Conservation (phyloP, 83 land plant species). For the Picea abies region DNA sequence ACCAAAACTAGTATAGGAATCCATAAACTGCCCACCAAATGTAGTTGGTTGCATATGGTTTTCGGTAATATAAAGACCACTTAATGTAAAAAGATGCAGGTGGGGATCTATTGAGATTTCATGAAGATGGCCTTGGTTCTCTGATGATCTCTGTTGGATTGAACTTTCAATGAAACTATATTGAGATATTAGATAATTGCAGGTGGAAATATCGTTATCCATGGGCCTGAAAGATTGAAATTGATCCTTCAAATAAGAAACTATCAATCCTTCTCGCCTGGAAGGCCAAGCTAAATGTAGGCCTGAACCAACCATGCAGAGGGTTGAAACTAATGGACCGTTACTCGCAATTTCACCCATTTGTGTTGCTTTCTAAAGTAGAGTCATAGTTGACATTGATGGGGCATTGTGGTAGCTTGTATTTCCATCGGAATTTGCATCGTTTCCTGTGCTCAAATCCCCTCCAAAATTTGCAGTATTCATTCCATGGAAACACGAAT, state of each 20-base stretch:
- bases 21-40: slow-evolving; percentile 5
- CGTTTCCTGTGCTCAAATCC: background rate
- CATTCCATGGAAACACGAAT: background rate
- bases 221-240: background rate
- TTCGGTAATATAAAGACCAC: background rate
- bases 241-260: background rate
- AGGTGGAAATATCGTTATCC: background rate
- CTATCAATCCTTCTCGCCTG: background rate
- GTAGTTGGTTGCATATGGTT: background rate
- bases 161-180: background rate
- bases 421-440: background rate
- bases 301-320: slow-evolving; percentile 8
- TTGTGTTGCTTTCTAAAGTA: slow-evolving; percentile 14
- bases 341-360: slow-evolving; percentile 15
- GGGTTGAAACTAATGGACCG: slow-evolving; percentile 1
- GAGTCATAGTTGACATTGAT: slow-evolving; percentile 6
- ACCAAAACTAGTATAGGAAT: background rate
- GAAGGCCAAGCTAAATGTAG: background rate
- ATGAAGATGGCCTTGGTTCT: background rate
- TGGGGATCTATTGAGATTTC: background rate
- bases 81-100: background rate
- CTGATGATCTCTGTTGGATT: background rate
- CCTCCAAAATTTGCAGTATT: too few species aligned
- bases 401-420: background rate
- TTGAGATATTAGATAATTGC: background rate